A percentile compares a stretch with the other conserved stretches of the same genome.
Evolutionary conservation across 2,329 filamentous ascomycete genomes (phyloP).

Genomic region (Penicillium fuscoglaucum): DNA sequence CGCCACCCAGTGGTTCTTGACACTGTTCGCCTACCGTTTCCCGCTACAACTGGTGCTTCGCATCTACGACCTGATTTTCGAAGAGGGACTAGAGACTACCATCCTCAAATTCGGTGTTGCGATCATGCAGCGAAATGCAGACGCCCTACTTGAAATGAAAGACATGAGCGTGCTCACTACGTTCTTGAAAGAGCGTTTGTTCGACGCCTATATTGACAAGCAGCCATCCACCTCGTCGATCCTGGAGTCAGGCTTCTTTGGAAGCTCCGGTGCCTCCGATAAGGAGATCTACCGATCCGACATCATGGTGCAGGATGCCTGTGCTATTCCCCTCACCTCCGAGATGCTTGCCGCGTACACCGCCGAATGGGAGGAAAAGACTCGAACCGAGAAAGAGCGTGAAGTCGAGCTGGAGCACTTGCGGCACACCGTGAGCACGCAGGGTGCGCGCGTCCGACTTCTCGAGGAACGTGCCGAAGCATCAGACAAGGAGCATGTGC

Average conservation of each 20-base stretch:
- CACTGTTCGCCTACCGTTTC: constrained; percentile 97
- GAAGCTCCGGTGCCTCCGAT: constrained; percentile 81
- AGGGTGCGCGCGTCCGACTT: constrained; percentile 74
- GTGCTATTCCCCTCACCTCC: constrained; percentile 78
- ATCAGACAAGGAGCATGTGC: constrained; percentile 85
- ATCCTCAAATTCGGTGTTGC: constrained; percentile 94
- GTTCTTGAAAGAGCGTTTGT: constrained; percentile 90
- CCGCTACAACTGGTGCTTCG: constrained; percentile 92
- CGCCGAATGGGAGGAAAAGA: constrained; percentile 89
- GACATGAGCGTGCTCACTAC: constrained; percentile 88
- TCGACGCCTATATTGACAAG: constrained; percentile 96
- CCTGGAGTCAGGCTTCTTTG: constrained; percentile 95
- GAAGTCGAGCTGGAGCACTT: constrained; percentile 78
- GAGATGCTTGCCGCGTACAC: constrained; percentile 80
- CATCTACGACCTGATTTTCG: constrained; percentile 93
- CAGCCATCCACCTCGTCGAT: constrained; percentile 89
- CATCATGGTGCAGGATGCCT: constrained; percentile 88
- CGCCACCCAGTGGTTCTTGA: constrained; percentile 98
- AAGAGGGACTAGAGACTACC: constrained; percentile 81
- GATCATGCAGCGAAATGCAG: constrained; percentile 91
- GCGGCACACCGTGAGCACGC: constrained; percentile 63
- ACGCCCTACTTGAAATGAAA: constrained; percentile 74
- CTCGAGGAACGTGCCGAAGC: constrained; percentile 87
- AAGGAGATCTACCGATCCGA: constrained; percentile 97
- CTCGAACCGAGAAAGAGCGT: constrained; percentile 74